A percentile compares a stretch with the other conserved stretches of the same genome.
Evolutionary conservation across 2,329 filamentous ascomycete species (phyloP).

Genomic region (Diplodia intermedia): DNA sequence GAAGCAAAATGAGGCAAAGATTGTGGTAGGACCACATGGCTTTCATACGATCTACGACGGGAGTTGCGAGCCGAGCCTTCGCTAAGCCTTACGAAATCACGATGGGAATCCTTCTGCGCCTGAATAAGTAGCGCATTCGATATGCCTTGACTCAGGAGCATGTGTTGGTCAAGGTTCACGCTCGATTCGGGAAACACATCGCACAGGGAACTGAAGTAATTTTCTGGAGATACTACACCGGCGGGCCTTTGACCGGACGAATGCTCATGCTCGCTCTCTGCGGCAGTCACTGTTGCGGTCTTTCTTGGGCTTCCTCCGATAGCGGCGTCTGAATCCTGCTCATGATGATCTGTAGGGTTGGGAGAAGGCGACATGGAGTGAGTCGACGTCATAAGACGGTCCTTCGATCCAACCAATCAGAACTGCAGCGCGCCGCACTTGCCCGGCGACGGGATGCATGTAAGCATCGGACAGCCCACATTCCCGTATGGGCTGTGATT

Average conservation of each 20-base stretch:
- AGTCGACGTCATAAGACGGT: background rate
- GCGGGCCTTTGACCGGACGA: background rate
- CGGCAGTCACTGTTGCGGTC: background rate
- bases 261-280: background rate
- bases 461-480: background rate
- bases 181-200: background rate
- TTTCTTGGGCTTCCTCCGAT: background rate
- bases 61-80: background rate
- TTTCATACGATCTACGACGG: background rate
- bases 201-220: background rate
- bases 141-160: background rate
- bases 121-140: background rate
- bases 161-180: background rate
- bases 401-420: background rate
- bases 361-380: background rate
- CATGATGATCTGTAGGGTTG: background rate
- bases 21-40: background rate
- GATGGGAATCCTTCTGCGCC: background rate
- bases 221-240: background rate
- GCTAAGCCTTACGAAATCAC: conserved; percentile 2
- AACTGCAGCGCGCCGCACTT: background rate
- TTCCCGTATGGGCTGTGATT: background rate
- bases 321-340: background rate
- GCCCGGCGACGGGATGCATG: background rate
- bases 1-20: background rate